phyloP scores from a whole-genome alignment of 2,329 filamentous ascomycete species.

The Fusarium lateritium region DNA sequence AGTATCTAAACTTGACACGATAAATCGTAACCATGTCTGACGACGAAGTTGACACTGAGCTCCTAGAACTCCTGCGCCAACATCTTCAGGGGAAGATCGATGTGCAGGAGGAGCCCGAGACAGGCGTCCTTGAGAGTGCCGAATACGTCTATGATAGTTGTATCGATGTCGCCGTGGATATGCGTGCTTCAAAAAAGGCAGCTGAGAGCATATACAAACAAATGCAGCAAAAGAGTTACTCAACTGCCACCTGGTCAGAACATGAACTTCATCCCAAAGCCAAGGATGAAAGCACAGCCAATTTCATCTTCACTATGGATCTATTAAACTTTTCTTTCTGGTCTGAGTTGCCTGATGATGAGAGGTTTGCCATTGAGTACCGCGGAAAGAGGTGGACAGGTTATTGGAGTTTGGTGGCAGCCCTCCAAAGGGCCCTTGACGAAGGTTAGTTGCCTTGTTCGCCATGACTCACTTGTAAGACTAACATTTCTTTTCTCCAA shows the following conservation, averaged over 20 bases:
- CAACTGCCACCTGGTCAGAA: constrained; percentile 86
- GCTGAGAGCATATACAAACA: constrained; percentile 83
- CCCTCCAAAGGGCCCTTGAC: constrained; percentile 87
- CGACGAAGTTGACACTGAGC: constrained; percentile 90
- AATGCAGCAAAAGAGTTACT: constrained; percentile 89
- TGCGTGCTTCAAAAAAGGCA: constrained; percentile 84
- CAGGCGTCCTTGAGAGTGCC: constrained; percentile 84
- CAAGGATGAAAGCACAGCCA: constrained; percentile 83
- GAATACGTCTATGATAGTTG: constrained; percentile 92
- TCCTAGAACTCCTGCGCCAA: constrained; percentile 87
- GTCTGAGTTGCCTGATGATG: constrained; percentile 78
- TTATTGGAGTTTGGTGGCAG: constrained; percentile 94
- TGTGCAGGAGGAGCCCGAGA: constrained; percentile 75
- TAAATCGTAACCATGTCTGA: constrained; percentile 77
- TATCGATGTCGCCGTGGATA: constrained; percentile 92
- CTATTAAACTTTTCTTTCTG: constrained; percentile 97
- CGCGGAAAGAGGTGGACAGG: constrained; percentile 88
- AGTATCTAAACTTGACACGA: not conserved
- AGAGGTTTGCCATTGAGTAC: constrained; percentile 88
- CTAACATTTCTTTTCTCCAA: constrained; percentile 5
- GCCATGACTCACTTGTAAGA: not conserved
- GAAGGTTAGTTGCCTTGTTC: constrained; percentile 69
- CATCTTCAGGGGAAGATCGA: constrained; percentile 75
- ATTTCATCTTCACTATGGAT: constrained; percentile 98
- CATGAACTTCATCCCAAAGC: constrained; percentile 91